Evolutionary conservation across 2,329 filamentous ascomycete species (phyloP).

Genomic region (Paramyrothecium sp.): DNA sequence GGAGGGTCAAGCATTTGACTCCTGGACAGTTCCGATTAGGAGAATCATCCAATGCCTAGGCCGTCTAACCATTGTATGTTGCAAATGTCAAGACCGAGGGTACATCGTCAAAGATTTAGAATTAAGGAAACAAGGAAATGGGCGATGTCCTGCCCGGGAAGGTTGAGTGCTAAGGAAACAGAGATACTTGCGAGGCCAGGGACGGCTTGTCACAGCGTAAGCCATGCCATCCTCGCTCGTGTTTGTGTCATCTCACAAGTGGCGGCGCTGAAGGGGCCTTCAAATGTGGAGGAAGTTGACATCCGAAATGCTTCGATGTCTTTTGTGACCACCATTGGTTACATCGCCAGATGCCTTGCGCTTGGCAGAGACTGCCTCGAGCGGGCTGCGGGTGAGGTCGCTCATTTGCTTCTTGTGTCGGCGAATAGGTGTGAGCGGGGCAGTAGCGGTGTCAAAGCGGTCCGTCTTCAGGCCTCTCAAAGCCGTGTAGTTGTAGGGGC

Average conservation of each 20-base stretch:
- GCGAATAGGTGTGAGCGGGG: slow-evolving; percentile 67
- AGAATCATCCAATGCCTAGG: background rate
- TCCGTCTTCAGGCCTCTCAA: slow-evolving; percentile 64
- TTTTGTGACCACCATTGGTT: slow-evolving; percentile 45
- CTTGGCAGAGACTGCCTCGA: slow-evolving; percentile 49
- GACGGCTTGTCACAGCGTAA: slow-evolving; percentile 26
- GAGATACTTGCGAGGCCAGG: slow-evolving; percentile 39
- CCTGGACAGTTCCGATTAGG: too few relatives aligned
- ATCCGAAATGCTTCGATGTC: slow-evolving; percentile 59
- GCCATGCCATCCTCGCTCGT: slow-evolving; percentile 48
- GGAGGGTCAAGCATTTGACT: background rate
- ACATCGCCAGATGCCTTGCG: slow-evolving; percentile 51
- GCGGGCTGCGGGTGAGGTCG: slow-evolving; percentile 47
- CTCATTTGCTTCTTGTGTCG: slow-evolving; percentile 51
- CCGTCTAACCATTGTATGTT: background rate
- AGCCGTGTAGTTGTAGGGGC: slow-evolving; percentile 58
- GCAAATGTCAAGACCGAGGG: background rate
- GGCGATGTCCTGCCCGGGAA: slow-evolving; percentile 8
- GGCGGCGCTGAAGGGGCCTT: slow-evolving; percentile 5
- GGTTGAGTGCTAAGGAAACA: slow-evolving; percentile 7
- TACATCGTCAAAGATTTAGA: background rate
- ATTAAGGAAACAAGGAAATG: slow-evolving; percentile 13
- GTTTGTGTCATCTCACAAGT: slow-evolving; percentile 17
- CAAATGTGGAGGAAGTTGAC: slow-evolving; percentile 47
- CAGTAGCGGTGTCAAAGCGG: slow-evolving; percentile 62